Evolutionary conservation across 1,284 basidiomycete genomes (phyloP), one percentile per base, ranked within the genome.

Genomic region (Tilletia horrida): DNA sequence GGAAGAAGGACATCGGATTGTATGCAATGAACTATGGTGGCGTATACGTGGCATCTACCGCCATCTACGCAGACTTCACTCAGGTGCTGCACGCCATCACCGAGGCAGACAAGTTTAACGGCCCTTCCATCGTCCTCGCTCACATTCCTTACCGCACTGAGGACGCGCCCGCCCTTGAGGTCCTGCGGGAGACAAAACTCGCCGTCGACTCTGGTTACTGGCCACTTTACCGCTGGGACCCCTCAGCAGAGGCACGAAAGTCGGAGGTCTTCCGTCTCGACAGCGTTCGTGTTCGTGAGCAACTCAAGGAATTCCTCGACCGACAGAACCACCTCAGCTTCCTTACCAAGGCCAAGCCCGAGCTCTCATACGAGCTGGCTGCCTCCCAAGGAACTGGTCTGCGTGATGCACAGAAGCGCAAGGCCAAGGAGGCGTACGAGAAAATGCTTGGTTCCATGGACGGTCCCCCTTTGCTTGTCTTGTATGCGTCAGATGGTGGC

Each of bases 11-110:
- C 69, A 76, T 81, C 50, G 80, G 75, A 45, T 71, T 81, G 40
- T 99, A 99, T 81, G 96, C 95, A 14, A 95, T 99, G 91, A 97
- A 96, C 84, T 92, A 97, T 82, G 95, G 95, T 18, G 90, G 93
- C 79, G 92, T 93, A 67, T 99, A 93, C 82, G 95, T 97, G 66
- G 93, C 93, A 11, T 93, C 91, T 77, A 88, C 96, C 47, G 96
- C 96, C 6, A 89, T 97, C 66, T 97, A 95, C 83, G 90, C 93
- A 50, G 94, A 94, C 63, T 98, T 97, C 82, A 88, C 91, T 1
- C 94, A 97, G 81, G 93, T 97, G 42, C 86, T 98, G 55, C 94
- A 97, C 81, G 88, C 93, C 4, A 83, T 98, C 73, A 86, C 90
- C 71, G 96, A 98, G 82, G 96, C 95, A 7, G 95, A 97, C 83